Conservation (phyloP, 257 asterid genomes). For the Eucommia ulmoides region DNA sequence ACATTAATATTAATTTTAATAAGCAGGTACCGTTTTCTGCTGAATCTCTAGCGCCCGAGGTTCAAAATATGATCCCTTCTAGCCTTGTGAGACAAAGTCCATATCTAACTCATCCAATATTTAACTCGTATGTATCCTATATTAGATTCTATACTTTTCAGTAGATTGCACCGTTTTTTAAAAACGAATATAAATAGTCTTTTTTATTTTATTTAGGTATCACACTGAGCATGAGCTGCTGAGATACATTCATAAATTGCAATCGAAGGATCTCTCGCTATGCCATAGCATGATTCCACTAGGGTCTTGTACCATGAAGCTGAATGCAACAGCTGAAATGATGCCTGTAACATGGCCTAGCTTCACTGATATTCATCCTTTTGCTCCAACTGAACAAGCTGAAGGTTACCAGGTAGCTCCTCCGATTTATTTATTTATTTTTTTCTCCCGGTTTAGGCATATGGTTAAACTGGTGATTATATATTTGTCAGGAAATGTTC, state of each 20-base stretch:
- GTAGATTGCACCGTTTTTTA: too few relatives aligned
- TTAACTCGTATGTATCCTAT: constrained; percentile 65
- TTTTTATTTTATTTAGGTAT: constrained; percentile 51
- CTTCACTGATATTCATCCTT: constrained; percentile 79
- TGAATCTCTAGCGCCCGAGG: constrained; percentile 78
- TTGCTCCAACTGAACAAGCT: constrained; percentile 84
- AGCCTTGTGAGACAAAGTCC: constrained; percentile 80
- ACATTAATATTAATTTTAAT: not conserved
- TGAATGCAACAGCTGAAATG: constrained; percentile 96
- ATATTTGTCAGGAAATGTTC: constrained; percentile 77
- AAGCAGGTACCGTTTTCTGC: constrained; percentile 72
- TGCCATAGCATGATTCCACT: constrained; percentile 98
- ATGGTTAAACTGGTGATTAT: not conserved
- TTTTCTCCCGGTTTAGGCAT: not conserved
- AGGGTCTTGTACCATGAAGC: constrained; percentile 97
- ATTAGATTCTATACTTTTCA: too few relatives aligned
- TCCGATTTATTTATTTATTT: not conserved
- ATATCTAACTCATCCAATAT: constrained; percentile 65
- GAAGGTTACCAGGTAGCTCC: constrained; percentile 71
- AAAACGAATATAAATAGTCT: too few relatives aligned
- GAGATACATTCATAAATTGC: constrained; percentile 71
- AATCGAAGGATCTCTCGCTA: constrained; percentile 83
- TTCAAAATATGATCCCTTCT: constrained; percentile 56
- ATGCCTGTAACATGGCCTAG: constrained; percentile 98
- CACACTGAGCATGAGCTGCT: constrained; percentile 98